Conservation (phyloP, 2,329 filamentous ascomycete genomes). For the Chalaropsis ovoidea region DNA sequence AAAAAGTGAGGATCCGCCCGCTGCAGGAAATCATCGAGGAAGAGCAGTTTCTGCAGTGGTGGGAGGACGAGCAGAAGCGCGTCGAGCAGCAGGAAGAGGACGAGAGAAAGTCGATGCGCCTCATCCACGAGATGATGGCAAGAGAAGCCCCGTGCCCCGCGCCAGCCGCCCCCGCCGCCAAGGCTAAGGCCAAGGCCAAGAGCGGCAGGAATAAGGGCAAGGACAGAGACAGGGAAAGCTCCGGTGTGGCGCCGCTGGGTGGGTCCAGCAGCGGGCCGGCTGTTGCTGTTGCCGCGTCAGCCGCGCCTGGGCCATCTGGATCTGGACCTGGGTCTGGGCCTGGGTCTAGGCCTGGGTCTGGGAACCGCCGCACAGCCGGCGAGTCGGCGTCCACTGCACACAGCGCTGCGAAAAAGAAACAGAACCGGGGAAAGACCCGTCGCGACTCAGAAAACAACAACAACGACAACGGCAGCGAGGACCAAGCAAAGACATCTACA, state of each 20-base stretch:
- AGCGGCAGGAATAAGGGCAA: constrained; percentile 12
- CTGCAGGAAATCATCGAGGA: constrained; percentile 93
- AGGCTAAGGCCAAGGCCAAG: constrained; percentile 10
- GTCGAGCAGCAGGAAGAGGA: constrained; percentile 52
- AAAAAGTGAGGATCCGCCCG: constrained; percentile 77
- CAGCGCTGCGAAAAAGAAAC: neutral
- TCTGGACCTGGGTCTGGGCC: too few species aligned
- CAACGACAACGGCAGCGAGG: too few species aligned
- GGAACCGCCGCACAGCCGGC: neutral
- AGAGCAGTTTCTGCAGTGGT: constrained; percentile 94
- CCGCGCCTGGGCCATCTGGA: too few species aligned
- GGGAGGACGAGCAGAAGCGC: constrained; percentile 72
- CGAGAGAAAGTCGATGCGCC: constrained; percentile 18
- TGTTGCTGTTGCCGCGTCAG: too few species aligned
- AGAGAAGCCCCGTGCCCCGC: neutral
- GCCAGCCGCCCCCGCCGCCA: neutral
- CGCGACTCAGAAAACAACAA: too few species aligned
- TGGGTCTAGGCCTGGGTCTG: too few species aligned
- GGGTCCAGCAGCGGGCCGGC: neutral
- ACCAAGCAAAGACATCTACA: too few species aligned
- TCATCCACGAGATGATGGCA: constrained; percentile 18
- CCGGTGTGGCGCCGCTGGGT: neutral
- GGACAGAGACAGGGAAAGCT: neutral
- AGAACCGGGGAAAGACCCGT: too few species aligned
- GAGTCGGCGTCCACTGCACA: neutral